Percentiles rank a stretch among this genome's conserved stretches.
These are phyloP conservation scores for Globisporangium camurandrum DNA, from an alignment of 352 stramenopile species.

Conservation along the genomic window DNA sequence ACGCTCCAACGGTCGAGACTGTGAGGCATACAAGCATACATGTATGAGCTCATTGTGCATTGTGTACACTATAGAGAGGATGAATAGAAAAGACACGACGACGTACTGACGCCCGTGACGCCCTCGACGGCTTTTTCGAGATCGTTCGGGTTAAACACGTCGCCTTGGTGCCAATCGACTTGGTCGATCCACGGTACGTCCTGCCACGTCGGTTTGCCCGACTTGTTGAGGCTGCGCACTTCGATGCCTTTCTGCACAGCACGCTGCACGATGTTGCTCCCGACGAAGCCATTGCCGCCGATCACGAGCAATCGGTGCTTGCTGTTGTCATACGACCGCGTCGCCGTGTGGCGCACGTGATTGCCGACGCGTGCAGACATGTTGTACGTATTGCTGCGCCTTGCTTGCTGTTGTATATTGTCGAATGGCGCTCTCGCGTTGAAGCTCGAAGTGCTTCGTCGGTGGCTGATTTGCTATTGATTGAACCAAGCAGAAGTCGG, in stretches of 20 bases:
- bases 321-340: slow-evolving; percentile 50
- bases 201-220: slow-evolving; percentile 73
- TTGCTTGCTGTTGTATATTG: not conserved
- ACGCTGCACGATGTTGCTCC: slow-evolving; percentile 86
- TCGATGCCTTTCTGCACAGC: slow-evolving; percentile 83
- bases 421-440: not conserved
- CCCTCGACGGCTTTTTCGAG: slow-evolving; percentile 61
- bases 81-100: not conserved
- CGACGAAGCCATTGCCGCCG: slow-evolving; percentile 87
- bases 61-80: not conserved
- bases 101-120: slow-evolving; percentile 71
- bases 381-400: not conserved
- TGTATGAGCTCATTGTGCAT: not conserved
- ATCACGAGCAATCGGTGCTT: slow-evolving; percentile 80
- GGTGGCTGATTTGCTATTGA: not conserved
- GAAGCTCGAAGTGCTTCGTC: not conserved
- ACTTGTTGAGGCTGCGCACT: slow-evolving; percentile 81
- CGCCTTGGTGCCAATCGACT: slow-evolving; percentile 84
- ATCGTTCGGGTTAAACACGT: slow-evolving; percentile 71
- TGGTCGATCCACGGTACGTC: slow-evolving; percentile 75
- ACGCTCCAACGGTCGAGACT: slow-evolving; percentile 86
- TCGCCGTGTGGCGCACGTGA: slow-evolving; percentile 16
- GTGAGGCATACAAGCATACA: not conserved
- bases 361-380: not conserved
- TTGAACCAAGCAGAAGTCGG: no score